A percentile compares a stretch with the other conserved stretches of the same genome.
phyloP scores from a whole-genome alignment of 495 filamentous ascomycete genomes.

The Lophiotrema nucula region DNA sequence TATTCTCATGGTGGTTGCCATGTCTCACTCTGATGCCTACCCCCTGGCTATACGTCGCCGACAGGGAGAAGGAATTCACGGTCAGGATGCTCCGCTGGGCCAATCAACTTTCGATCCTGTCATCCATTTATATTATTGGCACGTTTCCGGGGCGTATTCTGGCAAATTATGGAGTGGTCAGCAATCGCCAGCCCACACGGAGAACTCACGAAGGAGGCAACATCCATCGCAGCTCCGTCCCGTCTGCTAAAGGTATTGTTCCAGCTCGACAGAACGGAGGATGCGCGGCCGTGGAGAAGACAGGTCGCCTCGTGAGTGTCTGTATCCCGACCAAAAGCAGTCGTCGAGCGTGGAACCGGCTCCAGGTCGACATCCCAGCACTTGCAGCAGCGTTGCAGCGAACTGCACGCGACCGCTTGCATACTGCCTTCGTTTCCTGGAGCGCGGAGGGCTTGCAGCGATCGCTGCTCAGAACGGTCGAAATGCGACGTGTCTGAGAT shows the following conservation, averaged over 20 bases:
- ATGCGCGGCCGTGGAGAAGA: background rate
- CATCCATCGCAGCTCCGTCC: background rate
- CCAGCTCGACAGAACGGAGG: too few species aligned
- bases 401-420: constrained; percentile 5
- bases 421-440: constrained; percentile 16
- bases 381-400: constrained; percentile 17
- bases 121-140: constrained; percentile 14
- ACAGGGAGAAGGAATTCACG: constrained; percentile 1
- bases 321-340: constrained; percentile 8
- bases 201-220: background rate
- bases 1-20: background rate
- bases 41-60: constrained; percentile 1
- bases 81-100: constrained; percentile 1
- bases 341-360: constrained; percentile 15
- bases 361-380: constrained; percentile 11
- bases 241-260: background rate
- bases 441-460: constrained; percentile 27
- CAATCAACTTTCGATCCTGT: background rate
- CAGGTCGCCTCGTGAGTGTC: background rate
- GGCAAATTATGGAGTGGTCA: constrained; percentile 14
- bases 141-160: constrained; percentile 7
- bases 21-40: constrained; percentile 15
- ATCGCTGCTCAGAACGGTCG: too few species aligned
- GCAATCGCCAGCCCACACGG: constrained; percentile 7
- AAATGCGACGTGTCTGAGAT: too few species aligned